Conservation (phyloP, 139 green algal species). For the Chlorella sp. region DNA sequence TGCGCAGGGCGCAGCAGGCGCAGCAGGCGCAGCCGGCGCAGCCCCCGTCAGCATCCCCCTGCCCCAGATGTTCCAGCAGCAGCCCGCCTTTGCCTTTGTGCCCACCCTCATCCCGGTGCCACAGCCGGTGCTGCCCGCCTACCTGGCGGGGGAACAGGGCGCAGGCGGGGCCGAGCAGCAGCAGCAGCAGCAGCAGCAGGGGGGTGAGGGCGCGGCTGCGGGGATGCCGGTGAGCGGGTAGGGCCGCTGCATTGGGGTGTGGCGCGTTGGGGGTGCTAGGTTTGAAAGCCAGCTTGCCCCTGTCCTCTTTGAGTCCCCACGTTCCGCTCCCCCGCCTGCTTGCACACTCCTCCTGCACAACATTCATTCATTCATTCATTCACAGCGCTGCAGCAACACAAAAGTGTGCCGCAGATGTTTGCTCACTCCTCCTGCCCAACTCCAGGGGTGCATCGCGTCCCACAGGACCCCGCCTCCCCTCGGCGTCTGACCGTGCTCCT, state of each 20-base stretch:
- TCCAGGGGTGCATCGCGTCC: too few species aligned
- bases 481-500: not conserved
- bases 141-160: not conserved
- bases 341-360: not conserved
- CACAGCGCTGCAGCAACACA: too few species aligned
- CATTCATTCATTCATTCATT: too few species aligned
- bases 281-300: not conserved
- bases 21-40: too few species aligned
- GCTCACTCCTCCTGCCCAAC: too few species aligned
- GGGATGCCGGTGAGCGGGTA: not conserved
- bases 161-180: not conserved
- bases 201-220: conserved; percentile 15
- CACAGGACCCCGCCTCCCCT: not conserved
- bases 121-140: conserved; percentile 39
- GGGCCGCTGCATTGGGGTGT: not conserved
- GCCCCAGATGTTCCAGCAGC: not conserved
- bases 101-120: conserved; percentile 40
- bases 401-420: too few species aligned
- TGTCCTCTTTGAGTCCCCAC: not conserved
- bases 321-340: not conserved
- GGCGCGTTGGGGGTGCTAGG: not conserved
- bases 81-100: conserved; percentile 29
- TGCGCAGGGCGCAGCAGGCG: not conserved
- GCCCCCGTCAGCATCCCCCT: not conserved
- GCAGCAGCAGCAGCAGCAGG: conserved; percentile 30